phyloP scores from a whole-genome alignment of 148 eudicot species.

The Bassia scoparia region DNA sequence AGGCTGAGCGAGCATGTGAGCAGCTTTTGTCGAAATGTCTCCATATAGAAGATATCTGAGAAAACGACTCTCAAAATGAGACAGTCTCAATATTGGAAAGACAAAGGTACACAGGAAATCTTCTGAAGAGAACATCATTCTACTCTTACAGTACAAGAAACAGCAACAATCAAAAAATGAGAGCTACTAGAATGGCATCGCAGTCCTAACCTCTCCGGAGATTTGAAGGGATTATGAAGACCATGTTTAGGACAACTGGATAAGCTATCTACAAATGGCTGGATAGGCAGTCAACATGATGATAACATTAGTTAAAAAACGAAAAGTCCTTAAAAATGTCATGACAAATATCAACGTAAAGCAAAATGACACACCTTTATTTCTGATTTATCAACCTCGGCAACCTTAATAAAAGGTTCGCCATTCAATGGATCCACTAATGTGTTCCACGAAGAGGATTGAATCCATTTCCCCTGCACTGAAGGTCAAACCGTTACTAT shows the following conservation, averaged over 20 bases:
- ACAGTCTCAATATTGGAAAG: background rate
- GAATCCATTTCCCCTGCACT: constrained; percentile 93
- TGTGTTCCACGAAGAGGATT: constrained; percentile 70
- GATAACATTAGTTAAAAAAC: constrained; percentile 1
- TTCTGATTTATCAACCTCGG: constrained; percentile 71
- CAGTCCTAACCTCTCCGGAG: constrained; percentile 76
- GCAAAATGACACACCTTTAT: constrained; percentile 48
- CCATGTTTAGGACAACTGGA: constrained; percentile 94
- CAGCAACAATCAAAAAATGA: background rate
- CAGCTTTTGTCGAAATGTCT: constrained; percentile 82
- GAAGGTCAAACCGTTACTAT: constrained; percentile 11
- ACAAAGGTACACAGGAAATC: background rate
- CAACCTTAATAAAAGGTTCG: constrained; percentile 86
- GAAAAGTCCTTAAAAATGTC: background rate
- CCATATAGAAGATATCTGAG: constrained; percentile 89
- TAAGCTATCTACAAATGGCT: constrained; percentile 99
- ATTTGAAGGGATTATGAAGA: constrained; percentile 89
- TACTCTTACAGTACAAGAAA: background rate
- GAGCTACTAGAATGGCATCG: background rate
- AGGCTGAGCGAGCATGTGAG: constrained; percentile 72
- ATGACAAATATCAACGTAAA: background rate
- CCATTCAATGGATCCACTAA: constrained; percentile 89
- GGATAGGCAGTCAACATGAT: constrained; percentile 25
- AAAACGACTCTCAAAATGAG: constrained; percentile 2
- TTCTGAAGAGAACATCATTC: constrained; percentile 9